Evolutionary conservation across 495 filamentous ascomycete genomes (phyloP), one percentile per base, ranked within the genome.

Genomic region (Aspergillus indologenus): DNA sequence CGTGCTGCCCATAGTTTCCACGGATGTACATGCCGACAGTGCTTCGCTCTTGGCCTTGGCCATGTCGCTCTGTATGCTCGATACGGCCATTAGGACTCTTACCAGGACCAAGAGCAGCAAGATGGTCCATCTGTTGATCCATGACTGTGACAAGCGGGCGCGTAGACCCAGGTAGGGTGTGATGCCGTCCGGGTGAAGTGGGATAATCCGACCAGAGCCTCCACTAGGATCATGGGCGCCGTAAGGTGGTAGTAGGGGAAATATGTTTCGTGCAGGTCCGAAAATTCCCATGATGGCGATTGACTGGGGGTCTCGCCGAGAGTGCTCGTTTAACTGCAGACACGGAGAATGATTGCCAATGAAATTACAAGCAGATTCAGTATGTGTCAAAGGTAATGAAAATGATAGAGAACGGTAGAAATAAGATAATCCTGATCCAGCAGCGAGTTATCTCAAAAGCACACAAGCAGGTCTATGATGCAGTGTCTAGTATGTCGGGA

Each of bases 81-180:
- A 76, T 34, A 89, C 81, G 19, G 92, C 87, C 49, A 98, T 71
- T 50, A 98, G 73, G 57, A 91, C 79, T 48, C 94, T 84, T 60
- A 87, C 84, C 21, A 98, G 83, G 19, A 98, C 84, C 53, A 98
- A 83, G 45, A 96, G 68, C 11, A 98, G 78, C 46, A 98, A 81
- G 56, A 98, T 79, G 44, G 94, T 97, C 95, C 95, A 98, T 74
- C 88, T 81, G 79, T 98, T 98, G 79, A 98, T 87, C 91, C 92
- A 96, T 67, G 91, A 78, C 79, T 98, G 94, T 26, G 94, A 98
- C 45, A 98, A 81, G 59, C 92, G 85, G 58, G 94, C 89, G 61
- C 87, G 85, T 62, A 96, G 82, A 54, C 93, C 94, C 31, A 98
- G 88, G 68, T 98, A 98, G 26, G 94, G 95, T 50, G 91, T 98